Evolutionary conservation across 352 stramenopile species (phyloP), one percentile per base, ranked within the genome.

Genomic region (Phytophthora constricta): DNA sequence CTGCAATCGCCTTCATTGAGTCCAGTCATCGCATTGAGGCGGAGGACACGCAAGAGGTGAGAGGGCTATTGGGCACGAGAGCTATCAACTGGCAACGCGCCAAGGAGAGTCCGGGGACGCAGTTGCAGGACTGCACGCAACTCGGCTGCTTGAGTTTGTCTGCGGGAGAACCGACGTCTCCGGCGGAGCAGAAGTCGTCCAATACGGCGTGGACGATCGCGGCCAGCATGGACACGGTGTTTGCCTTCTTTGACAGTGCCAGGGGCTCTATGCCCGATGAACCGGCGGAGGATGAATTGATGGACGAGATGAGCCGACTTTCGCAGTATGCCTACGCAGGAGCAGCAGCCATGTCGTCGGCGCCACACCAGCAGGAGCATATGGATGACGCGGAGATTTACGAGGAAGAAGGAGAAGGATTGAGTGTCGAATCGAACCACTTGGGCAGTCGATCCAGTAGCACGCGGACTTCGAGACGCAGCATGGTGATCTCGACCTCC

Each of bases 181-280:
- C 72, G 22, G 68, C 65, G 7, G 82, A 95, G 57, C 83, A 92
- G 49, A 90, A 88, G 50, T 90, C 78, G 9, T 88, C 77, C 1
- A 95, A 94, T 62, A 95, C 84, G 14, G 84, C 87, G 27, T 93
- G 86, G 86, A 95, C 87, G 0, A 95, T 93, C 64, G 82, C 74
- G 1, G 84, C 84, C 4, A 93, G 85, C 58, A 93, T 95, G 84
- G 76, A 91, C 27, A 95, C 85, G 3, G 84, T 93, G 2, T 93
- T 95, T 62, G 85, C 87, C 13, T 95, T 95, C 52, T 93, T 95
- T 42, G 86, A 92, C 20, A 93, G 82, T 65, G 87, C 87, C 45
- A 71, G 85, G 20, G 84, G 83, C 5, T 94, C 86, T 1, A 90
- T 94, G 83, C 82, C 86, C 0, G 84, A 94, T 43, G 84, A 95